These are phyloP conservation scores for Solanum etuberosum DNA, from an alignment of 257 asterid species.

Conservation along the genomic window DNA sequence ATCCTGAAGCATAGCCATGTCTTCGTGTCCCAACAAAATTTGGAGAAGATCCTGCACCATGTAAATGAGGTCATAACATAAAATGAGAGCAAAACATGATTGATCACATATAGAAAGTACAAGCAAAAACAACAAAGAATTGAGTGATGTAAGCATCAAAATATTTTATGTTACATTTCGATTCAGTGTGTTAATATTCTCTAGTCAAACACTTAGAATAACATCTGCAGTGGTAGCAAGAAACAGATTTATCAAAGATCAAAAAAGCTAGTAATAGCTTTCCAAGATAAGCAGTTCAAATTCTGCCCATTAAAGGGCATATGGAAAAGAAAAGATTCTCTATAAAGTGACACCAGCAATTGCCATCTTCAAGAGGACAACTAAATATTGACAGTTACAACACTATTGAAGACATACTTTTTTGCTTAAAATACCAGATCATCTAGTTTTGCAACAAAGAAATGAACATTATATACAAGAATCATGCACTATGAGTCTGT, in stretches of 20 bases:
- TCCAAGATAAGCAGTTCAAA: not conserved
- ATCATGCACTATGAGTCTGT: too few species aligned
- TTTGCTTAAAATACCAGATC: not conserved
- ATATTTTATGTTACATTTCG: not conserved
- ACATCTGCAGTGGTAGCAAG: not conserved
- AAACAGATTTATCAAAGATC: not conserved
- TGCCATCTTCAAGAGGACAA: not conserved
- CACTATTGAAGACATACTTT: not conserved
- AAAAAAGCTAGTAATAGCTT: not conserved
- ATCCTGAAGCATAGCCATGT: slow-evolving; percentile 74
- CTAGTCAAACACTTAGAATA: not conserved
- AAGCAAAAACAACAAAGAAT: not conserved
- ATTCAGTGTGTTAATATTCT: not conserved
- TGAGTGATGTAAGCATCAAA: not conserved
- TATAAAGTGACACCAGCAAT: not conserved
- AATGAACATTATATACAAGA: not conserved
- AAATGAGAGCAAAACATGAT: not conserved
- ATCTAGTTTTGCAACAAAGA: not conserved
- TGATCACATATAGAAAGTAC: not conserved
- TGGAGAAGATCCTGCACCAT: not conserved
- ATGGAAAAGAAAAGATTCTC: not conserved
- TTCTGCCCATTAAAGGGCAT: not conserved
- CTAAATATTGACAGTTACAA: not conserved
- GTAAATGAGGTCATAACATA: not conserved
- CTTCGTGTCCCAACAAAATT: not conserved